Evolutionary conservation across 2,329 filamentous ascomycete species (phyloP).

Genomic region (Phyllosticta capitalensis): DNA sequence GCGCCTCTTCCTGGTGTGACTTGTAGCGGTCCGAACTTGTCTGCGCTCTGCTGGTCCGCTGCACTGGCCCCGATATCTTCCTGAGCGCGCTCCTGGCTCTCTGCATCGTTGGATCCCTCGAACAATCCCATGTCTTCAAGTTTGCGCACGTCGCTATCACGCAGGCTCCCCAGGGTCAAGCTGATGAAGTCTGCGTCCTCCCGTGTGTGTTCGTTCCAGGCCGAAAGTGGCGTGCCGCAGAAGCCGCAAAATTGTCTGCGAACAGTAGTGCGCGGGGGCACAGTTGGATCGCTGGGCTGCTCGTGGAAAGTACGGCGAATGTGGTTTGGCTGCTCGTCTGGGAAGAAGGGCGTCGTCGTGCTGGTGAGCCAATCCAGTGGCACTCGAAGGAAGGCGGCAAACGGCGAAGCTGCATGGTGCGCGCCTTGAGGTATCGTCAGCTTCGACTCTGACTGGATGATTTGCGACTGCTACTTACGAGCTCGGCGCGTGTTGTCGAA

Average conservation of each 20-base stretch:
- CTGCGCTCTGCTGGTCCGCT: slow-evolving; percentile 15
- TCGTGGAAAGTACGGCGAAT: slow-evolving; percentile 36
- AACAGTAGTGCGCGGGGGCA: slow-evolving; percentile 16
- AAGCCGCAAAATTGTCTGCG: slow-evolving; percentile 83
- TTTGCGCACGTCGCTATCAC: slow-evolving; percentile 58
- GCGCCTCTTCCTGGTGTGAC: slow-evolving; percentile 43
- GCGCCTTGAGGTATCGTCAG: slow-evolving; percentile 36
- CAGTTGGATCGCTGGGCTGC: slow-evolving; percentile 37
- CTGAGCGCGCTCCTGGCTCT: slow-evolving; percentile 15
- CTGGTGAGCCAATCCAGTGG: slow-evolving; percentile 74
- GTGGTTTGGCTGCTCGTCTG: slow-evolving; percentile 53
- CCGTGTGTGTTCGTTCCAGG: slow-evolving; percentile 67
- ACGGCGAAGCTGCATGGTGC: slow-evolving; percentile 56
- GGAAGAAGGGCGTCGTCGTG: slow-evolving; percentile 62
- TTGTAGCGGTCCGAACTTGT: slow-evolving; percentile 12
- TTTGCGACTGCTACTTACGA: slow-evolving; percentile 47
- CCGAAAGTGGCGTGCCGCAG: slow-evolving; percentile 77
- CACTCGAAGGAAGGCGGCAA: slow-evolving; percentile 74
- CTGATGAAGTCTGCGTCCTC: slow-evolving; percentile 70
- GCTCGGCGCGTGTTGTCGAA: slow-evolving; percentile 63
- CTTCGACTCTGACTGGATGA: neutral
- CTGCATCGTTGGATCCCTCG: slow-evolving; percentile 31
- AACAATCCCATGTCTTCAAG: slow-evolving; percentile 70
- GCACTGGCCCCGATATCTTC: slow-evolving; percentile 11
- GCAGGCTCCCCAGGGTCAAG: slow-evolving; percentile 69